phyloP scores from a whole-genome alignment of 169 alveolate species.

The Eimeria falciformis region DNA sequence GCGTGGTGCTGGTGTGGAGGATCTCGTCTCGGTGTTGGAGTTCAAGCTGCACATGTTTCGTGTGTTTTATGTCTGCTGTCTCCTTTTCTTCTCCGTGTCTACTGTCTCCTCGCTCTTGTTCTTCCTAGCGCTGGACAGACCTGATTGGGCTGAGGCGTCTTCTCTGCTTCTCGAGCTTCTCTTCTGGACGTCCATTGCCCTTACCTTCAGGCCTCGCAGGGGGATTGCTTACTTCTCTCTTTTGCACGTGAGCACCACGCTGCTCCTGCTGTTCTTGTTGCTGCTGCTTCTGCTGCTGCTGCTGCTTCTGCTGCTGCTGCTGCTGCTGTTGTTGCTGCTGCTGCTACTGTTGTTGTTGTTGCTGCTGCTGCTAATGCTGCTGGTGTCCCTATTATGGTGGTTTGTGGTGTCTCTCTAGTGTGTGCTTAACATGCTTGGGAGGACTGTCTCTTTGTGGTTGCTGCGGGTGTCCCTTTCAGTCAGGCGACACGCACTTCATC shows the following conservation, averaged over 20 bases:
- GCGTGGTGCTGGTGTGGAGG: neutral
- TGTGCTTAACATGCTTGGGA: neutral
- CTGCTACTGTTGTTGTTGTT: neutral
- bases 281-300: neutral
- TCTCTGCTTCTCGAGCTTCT: neutral
- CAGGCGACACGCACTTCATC: conserved; percentile 38
- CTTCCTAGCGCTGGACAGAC: neutral
- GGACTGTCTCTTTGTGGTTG: neutral
- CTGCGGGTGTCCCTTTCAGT: neutral
- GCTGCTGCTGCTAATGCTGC: neutral
- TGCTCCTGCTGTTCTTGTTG: neutral
- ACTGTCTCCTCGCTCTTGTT: neutral
- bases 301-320: neutral
- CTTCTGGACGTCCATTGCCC: neutral
- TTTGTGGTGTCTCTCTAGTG: neutral
- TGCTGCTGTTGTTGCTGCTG: conserved; percentile 1
- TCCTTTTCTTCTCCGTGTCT: conserved; percentile 5
- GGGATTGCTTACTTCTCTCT: conserved; percentile 34
- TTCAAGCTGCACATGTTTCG: conserved; percentile 44
- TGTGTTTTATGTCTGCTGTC: neutral
- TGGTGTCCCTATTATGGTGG: neutral
- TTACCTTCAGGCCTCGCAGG: conserved; percentile 31
- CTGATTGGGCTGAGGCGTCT: neutral
- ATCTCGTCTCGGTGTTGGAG: neutral
- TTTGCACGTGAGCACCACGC: conserved; percentile 29